These are phyloP conservation scores for Plasmodium yoelii DNA, from an alignment of 169 alveolate species.

Conservation along the genomic window DNA sequence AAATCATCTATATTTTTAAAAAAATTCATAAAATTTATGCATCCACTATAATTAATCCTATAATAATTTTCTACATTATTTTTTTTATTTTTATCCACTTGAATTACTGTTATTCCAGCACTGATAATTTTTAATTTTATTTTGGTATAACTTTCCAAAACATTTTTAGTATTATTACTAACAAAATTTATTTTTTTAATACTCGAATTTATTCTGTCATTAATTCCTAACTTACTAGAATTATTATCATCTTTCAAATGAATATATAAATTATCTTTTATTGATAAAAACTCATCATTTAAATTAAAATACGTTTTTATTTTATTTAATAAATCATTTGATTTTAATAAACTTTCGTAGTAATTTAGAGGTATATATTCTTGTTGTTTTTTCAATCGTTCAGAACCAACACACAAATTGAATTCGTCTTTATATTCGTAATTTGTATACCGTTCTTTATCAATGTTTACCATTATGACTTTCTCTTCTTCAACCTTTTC, in stretches of 20 bases:
- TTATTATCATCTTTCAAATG: constrained; percentile 65
- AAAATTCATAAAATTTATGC: constrained; percentile 62
- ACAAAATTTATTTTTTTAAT: constrained; percentile 72
- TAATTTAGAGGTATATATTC: constrained; percentile 59
- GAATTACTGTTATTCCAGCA: constrained; percentile 76
- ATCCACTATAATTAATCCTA: constrained; percentile 75
- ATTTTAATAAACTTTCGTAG: constrained; percentile 38
- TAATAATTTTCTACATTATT: constrained; percentile 51
- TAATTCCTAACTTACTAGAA: constrained; percentile 16
- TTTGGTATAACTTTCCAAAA: constrained; percentile 72
- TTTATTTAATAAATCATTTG: constrained; percentile 41
- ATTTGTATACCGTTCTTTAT: not conserved
- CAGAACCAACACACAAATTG: constrained; percentile 5
- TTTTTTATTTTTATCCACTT: constrained; percentile 74
- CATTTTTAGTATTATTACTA: constrained; percentile 45
- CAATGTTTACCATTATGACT: not conserved
- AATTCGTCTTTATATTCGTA: not conserved
- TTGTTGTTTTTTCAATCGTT: constrained; percentile 53
- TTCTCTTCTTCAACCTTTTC: not conserved
- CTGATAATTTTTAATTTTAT: constrained; percentile 67
- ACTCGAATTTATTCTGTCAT: constrained; percentile 45
- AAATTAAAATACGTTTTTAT: constrained; percentile 68
- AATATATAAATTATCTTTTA: constrained; percentile 69
- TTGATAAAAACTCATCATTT: constrained; percentile 55
- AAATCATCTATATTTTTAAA: constrained; percentile 64